Evolutionary conservation across 495 filamentous ascomycete species (phyloP).

Genomic region (Aspergillus homomorphus): DNA sequence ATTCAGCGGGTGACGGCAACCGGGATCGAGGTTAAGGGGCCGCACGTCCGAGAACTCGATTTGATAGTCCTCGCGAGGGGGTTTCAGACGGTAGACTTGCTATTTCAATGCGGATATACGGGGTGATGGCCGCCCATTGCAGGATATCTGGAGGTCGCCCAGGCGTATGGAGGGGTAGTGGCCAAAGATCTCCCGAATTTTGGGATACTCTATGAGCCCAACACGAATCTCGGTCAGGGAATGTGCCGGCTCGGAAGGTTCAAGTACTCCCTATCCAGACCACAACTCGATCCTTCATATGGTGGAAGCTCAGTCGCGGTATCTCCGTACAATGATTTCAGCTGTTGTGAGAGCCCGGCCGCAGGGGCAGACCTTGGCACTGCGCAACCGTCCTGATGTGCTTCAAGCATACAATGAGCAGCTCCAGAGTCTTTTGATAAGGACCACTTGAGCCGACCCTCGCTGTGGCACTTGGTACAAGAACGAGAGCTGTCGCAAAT

Average conservation of each 20-base stretch:
- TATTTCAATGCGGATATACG: slow-evolving; percentile 51
- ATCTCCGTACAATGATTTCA: slow-evolving; percentile 46
- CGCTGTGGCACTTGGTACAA: slow-evolving; percentile 59
- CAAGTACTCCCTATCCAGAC: slow-evolving; percentile 16
- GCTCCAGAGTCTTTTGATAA: slow-evolving; percentile 42
- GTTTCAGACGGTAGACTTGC: slow-evolving; percentile 53
- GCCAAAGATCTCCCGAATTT: slow-evolving; percentile 55
- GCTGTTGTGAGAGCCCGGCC: slow-evolving; percentile 36
- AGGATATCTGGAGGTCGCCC: slow-evolving; percentile 51
- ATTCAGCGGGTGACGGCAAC: slow-evolving; percentile 42
- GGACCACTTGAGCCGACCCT: slow-evolving; percentile 49
- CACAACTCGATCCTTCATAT: slow-evolving; percentile 58
- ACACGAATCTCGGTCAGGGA: slow-evolving; percentile 49
- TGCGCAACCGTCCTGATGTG: slow-evolving; percentile 35
- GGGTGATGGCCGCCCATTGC: slow-evolving; percentile 39
- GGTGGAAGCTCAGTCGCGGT: slow-evolving; percentile 57
- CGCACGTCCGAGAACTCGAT: slow-evolving; percentile 45
- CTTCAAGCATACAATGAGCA: slow-evolving; percentile 43
- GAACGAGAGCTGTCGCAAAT: slow-evolving; percentile 41
- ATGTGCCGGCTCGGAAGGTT: background rate
- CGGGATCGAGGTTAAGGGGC: slow-evolving; percentile 43
- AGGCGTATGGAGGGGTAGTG: slow-evolving; percentile 45
- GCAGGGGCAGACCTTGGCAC: slow-evolving; percentile 33
- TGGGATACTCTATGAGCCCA: slow-evolving; percentile 56
- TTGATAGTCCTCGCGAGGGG: slow-evolving; percentile 54